Conservation (phyloP, 2,329 filamentous ascomycete genomes). For the Aureobasidium sp. region DNA sequence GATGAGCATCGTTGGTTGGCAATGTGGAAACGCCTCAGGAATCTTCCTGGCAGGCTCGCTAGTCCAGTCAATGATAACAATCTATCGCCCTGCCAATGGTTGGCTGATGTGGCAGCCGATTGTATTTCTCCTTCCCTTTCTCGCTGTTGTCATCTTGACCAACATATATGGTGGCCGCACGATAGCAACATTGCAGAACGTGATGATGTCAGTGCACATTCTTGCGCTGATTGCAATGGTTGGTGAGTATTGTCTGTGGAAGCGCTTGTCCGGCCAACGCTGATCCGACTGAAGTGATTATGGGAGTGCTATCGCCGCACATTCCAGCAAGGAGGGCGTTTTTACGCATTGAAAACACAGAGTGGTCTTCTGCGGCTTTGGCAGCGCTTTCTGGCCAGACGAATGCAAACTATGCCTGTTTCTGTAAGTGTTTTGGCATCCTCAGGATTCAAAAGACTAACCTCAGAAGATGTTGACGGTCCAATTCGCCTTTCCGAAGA, state of each 20-base stretch:
- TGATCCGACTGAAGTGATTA: background rate
- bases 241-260: background rate
- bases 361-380: conserved; percentile 29
- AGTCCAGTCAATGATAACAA: conserved; percentile 20
- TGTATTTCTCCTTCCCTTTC: background rate
- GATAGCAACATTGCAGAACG: conserved; percentile 26
- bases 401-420: conserved; percentile 3
- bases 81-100: background rate
- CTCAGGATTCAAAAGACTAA: background rate
- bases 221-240: conserved; percentile 31
- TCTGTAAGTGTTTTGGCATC: background rate
- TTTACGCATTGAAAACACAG: conserved; percentile 31
- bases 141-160: background rate
- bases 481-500: conserved; percentile 23
- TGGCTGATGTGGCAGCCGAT: background rate
- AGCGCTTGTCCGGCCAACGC: background rate
- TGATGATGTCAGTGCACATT: conserved; percentile 33
- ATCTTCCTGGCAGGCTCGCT: conserved; percentile 20
- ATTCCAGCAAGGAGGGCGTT: conserved; percentile 28
- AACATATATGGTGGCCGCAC: conserved; percentile 2
- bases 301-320: conserved; percentile 23
- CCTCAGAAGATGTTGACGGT: background rate
- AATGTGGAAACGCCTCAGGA: conserved; percentile 21
- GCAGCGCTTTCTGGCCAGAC: conserved; percentile 29
- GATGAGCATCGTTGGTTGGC: conserved; percentile 21